A percentile compares a stretch with the other conserved stretches of the same genome.
Evolutionary conservation across 2,329 filamentous ascomycete species (phyloP).

Genomic region (Macrophomina tecta): DNA sequence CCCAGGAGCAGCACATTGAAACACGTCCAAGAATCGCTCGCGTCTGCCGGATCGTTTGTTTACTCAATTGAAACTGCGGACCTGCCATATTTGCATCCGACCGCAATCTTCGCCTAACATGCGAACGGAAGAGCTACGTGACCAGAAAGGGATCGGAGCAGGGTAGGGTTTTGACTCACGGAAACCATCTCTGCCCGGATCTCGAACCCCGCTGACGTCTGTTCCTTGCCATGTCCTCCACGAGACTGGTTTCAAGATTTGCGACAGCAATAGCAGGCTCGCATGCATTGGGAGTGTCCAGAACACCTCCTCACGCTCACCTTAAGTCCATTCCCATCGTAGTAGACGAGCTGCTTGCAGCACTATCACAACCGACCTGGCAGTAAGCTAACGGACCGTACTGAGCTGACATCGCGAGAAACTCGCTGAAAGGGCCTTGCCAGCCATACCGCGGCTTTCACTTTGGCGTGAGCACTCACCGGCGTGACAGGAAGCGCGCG

Average conservation of each 20-base stretch:
- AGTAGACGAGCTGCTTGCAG: too few relatives aligned
- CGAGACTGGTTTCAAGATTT: too few relatives aligned
- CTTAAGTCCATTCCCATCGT: too few relatives aligned
- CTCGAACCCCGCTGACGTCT: neutral
- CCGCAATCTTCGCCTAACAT: neutral
- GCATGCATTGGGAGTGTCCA: too few relatives aligned
- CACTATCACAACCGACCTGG: too few relatives aligned
- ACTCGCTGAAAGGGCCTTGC: neutral
- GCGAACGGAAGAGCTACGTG: neutral
- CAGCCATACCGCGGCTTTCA: neutral
- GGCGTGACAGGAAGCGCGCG: neutral
- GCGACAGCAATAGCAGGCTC: too few relatives aligned
- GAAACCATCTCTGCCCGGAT: neutral
- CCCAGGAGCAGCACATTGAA: constrained; percentile 15
- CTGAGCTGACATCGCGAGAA: neutral
- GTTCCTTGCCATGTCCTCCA: too few relatives aligned
- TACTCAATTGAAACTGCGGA: neutral
- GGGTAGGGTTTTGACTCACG: constrained; percentile 10
- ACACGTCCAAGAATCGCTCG: neutral
- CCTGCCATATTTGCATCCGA: neutral
- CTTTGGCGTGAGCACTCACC: neutral
- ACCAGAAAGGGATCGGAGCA: neutral
- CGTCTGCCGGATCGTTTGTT: neutral
- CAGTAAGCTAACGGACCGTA: neutral
- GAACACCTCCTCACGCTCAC: too few relatives aligned